Conservation (phyloP, 495 filamentous ascomycete species). For the Lasiosphaeria ovina region DNA sequence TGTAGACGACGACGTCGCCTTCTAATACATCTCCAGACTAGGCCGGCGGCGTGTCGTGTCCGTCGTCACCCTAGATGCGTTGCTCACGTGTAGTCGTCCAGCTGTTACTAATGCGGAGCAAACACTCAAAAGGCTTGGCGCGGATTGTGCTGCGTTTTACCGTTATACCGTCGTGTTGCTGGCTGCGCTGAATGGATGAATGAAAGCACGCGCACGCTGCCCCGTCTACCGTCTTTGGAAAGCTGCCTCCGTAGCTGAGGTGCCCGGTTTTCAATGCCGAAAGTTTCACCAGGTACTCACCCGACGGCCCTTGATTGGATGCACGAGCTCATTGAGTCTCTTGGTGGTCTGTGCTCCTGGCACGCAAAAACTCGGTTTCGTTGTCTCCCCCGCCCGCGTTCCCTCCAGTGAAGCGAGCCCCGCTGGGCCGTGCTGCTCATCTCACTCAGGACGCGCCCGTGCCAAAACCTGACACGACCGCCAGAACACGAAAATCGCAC, state of each 20-base stretch:
- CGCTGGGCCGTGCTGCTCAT: constrained; percentile 13
- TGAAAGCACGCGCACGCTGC: neutral
- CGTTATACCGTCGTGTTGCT: neutral
- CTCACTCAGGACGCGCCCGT: constrained; percentile 12
- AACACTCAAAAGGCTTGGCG: neutral
- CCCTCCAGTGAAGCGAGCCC: neutral
- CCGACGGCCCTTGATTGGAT: constrained; percentile 1
- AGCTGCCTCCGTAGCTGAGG: neutral
- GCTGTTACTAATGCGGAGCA: neutral
- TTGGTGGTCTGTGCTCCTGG: neutral
- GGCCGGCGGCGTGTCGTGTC: neutral
- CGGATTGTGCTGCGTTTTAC: neutral
- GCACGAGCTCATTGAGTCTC: neutral
- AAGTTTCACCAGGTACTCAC: neutral
- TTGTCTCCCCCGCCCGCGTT: constrained; percentile 1
- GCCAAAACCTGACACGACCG: constrained; percentile 19
- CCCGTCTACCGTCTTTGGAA: constrained; percentile 1
- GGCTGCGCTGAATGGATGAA: neutral
- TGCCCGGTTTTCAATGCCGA: neutral
- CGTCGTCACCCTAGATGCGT: neutral
- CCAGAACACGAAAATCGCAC: constrained; percentile 36
- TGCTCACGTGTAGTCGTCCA: neutral
- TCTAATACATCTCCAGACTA: neutral
- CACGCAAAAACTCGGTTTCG: constrained; percentile 8
- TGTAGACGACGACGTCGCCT: neutral